Evolutionary conservation across 2,329 filamentous ascomycete species (phyloP), one percentile per base, ranked within the genome.

Genomic region (Aphanoascus verrucosus): DNA sequence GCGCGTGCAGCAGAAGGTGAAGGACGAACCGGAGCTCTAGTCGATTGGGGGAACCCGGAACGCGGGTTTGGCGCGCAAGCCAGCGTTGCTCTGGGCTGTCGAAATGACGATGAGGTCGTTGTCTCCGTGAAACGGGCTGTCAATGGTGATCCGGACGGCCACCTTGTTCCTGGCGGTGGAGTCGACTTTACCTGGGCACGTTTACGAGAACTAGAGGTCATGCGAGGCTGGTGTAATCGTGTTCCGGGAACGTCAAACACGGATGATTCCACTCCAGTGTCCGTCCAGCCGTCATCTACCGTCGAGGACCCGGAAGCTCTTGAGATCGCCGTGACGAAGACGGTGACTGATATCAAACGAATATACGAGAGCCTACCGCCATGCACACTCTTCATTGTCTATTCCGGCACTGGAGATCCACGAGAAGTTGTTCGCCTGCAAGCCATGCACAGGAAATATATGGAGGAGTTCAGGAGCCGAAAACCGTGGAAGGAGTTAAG

Each of bases 31-130:
- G 74, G 73, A 2, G 82, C 82, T 12, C 76, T 94, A 32, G 78
- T 97, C 19, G 93, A 98, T 69, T 95, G 91, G 85, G 91, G 90
- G 49, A 85, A 89, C 56, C 86, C 87, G 12, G 78, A 77, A 58
- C 74, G 78, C 51, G 80, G 79, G 4, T 78, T 80, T 55, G 81
- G 80, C 14, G 69, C 73, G 15, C 74, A 77, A 52, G 81, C 80
- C 2, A 73, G 73, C 19, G 71, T 78, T 34, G 71, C 75, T 7
- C 75, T 84, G 54, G 77, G 76, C 19, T 83, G 80, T 61, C 69
- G 69, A 35, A 74, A 72, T 54, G 82, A 85, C 56, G 71, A 73
- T 1, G 77, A 77, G 17, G 76, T 85, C 7, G 78, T 81, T 0
- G 67, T 72, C 12, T 79, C 77, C 1, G 69, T 84, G 19, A 68